Evolutionary conservation across 768 basidiomycete genomes (phyloP).

Genomic region (Trametes coccinea): DNA sequence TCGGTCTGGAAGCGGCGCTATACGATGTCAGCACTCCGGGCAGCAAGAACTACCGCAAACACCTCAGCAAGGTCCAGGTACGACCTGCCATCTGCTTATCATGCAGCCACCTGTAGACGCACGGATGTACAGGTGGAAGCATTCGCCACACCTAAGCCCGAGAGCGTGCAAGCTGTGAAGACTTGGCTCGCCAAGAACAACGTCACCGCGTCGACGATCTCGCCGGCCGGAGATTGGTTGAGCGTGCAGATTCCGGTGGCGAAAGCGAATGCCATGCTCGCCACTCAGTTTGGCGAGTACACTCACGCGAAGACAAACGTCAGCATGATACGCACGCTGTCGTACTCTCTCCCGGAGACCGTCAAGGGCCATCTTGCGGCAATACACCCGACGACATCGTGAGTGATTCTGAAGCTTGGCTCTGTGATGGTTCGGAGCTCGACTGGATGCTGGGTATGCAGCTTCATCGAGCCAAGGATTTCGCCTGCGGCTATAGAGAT

Average conservation of each 20-base stretch:
- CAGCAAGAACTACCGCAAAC: constrained; percentile 33
- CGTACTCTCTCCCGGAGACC: constrained; percentile 32
- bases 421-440: no score
- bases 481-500: neutral
- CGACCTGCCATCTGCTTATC: neutral
- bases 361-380: constrained; percentile 29
- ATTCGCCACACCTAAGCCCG: constrained; percentile 24
- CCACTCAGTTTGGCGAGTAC: constrained; percentile 31
- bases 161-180: constrained; percentile 27
- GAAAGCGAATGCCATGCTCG: constrained; percentile 31
- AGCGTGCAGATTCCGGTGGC: constrained; percentile 24
- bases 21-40: constrained; percentile 35
- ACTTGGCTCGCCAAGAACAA: constrained; percentile 29
- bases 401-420: constrained; percentile 36
- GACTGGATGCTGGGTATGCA: neutral
- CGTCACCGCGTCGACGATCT: constrained; percentile 22
- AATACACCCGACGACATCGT: constrained; percentile 33
- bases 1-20: constrained; percentile 35
- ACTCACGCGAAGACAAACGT: constrained; percentile 25
- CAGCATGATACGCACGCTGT: constrained; percentile 30
- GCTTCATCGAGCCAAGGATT: constrained; percentile 11
- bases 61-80: constrained; percentile 38
- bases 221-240: constrained; percentile 33
- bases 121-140: constrained; percentile 42
- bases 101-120: no score